These are phyloP conservation scores for Cylindrotheca closterium DNA, from an alignment of 108 stramenopile genomes.

Conservation along the genomic window DNA sequence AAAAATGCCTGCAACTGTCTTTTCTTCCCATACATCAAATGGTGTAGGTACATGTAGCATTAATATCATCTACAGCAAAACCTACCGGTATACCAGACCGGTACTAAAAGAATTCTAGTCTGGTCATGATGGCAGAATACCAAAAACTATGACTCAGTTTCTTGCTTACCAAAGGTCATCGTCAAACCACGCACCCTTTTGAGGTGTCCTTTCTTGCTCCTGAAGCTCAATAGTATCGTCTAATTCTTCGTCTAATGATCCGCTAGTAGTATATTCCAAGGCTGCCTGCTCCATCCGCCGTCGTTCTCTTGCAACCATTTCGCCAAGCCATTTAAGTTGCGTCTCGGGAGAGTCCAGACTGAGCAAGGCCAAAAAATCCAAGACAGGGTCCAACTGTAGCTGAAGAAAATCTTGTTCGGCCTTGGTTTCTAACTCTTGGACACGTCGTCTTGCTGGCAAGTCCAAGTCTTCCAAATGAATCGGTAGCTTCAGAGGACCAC, in stretches of 20 bases:
- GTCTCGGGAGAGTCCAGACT: conserved; percentile 16
- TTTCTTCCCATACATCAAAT: too few species aligned
- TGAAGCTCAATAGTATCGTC: not conserved
- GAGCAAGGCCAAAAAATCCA: conserved; percentile 76
- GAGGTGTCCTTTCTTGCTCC: conserved; percentile 1
- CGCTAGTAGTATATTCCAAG: not conserved
- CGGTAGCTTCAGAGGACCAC: conserved; percentile 66
- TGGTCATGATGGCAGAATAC: too few species aligned
- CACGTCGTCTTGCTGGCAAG: conserved; percentile 34
- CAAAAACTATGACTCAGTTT: too few species aligned
- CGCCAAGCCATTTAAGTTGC: conserved; percentile 37
- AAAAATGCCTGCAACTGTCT: too few species aligned
- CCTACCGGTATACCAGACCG: too few species aligned
- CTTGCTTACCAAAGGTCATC: not conserved
- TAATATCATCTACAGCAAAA: too few species aligned
- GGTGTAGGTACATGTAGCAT: too few species aligned
- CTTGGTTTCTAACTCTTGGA: conserved; percentile 50
- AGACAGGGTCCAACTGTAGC: conserved; percentile 59
- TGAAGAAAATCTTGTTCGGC: conserved; percentile 44
- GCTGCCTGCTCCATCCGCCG: conserved; percentile 40
- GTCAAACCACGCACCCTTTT: conserved; percentile 14
- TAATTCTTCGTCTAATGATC: not conserved
- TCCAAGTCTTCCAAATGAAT: conserved; percentile 59
- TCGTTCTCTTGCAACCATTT: conserved; percentile 52
- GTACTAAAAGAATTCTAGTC: too few species aligned